These are phyloP conservation scores for Rutstroemia sp. DNA, from an alignment of 2,329 filamentous ascomycete genomes.

Conservation along the genomic window DNA sequence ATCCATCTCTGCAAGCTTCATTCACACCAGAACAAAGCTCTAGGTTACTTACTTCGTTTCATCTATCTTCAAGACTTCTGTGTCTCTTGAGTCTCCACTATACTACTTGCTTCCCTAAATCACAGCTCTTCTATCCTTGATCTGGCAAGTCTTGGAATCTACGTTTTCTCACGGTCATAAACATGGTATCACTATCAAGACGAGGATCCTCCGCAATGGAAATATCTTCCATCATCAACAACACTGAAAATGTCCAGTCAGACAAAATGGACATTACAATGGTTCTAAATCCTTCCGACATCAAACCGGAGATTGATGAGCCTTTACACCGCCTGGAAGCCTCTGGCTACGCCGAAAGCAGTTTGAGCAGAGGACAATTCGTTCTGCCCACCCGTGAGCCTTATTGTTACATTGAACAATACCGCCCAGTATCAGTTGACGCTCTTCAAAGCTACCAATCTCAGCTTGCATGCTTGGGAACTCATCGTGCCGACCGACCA, in stretches of 20 bases:
- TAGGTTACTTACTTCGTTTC: not conserved
- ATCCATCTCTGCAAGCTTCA: not conserved
- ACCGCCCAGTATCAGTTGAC: not conserved
- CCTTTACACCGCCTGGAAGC: not conserved
- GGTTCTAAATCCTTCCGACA: not conserved
- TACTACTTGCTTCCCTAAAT: not conserved
- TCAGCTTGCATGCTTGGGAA: not conserved
- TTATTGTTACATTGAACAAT: not conserved
- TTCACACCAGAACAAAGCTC: not conserved
- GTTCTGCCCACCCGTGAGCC: not conserved
- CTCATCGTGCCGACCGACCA: not conserved
- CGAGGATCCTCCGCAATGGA: slow-evolving; percentile 1
- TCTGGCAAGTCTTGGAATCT: not conserved
- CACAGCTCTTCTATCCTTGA: not conserved
- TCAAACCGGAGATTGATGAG: not conserved
- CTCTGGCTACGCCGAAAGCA: not conserved
- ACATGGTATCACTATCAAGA: not conserved
- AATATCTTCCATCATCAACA: slow-evolving; percentile 1
- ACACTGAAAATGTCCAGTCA: not conserved
- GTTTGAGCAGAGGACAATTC: not conserved
- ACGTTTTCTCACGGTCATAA: not conserved
- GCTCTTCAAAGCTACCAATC: not conserved
- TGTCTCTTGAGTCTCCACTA: not conserved
- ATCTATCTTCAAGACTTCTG: not conserved
- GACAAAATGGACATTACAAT: slow-evolving; percentile 2